Base-by-base conservation (phyloP, 148 eudicot species). In the Rhododendron mucronatum region DNA sequence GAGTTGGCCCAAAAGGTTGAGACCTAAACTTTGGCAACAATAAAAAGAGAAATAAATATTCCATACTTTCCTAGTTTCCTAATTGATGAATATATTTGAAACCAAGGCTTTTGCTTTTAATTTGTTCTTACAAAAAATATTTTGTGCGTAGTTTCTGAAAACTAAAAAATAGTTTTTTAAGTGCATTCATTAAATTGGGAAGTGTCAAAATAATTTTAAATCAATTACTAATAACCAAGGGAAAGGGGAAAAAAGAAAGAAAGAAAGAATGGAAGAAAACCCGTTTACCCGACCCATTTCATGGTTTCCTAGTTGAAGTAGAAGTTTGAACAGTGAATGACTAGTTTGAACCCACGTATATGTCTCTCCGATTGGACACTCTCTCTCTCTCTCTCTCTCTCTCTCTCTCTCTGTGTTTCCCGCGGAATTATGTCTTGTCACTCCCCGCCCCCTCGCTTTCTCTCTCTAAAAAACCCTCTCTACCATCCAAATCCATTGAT, bases 381-480 rank as follows among this genome's bases (percentile, higher is more conserved):
- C 55, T 11, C 81, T 6, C 59, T 5, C 10, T 13, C 9, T 47
- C 30, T 23, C 57, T 37, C 39, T 37, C 39, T 1, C 37, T 41
- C 14, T 77, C 28, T 79, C 59, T 80, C 44, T 20, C 26, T 81
- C 48, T 57, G 16, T 59, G 18, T 26, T 82, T 82, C 84, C 84
- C 84, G 84, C 84, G 84, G 67, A 82, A 35, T 82, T 21, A 65
- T 26, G 45, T 61, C 74, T 61, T 30, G 2, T 81, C 45, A 7
- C 11, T 18, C 74, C 51, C 33, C 20, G 28, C 47, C 51, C 51
- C 74, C 84, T 61, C 84, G 10, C 84, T 39, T 9, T 81, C 47
- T 53, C 83, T 53, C 83, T 81, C 83, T 30, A 53, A 80, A 80
- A 45, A 6, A 41, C n/a, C 65, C 83, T 2, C 69, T 81, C 71